Percentiles rank a stretch among this genome's conserved stretches.
phyloP scores from a whole-genome alignment of 2,329 filamentous ascomycete species.

The Scedosporium aurantiacum region DNA sequence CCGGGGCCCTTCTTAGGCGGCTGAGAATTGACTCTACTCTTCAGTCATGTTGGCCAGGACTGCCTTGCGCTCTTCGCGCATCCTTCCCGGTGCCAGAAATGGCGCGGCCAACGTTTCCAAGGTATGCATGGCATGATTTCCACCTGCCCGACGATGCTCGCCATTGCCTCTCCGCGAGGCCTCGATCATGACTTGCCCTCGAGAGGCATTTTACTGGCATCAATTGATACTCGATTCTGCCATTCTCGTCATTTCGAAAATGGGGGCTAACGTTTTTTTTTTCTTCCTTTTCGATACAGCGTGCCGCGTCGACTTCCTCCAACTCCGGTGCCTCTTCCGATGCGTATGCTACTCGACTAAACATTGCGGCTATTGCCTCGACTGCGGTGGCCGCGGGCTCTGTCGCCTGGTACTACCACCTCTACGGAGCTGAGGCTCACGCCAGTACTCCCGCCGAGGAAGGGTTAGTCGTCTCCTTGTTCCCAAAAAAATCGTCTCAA shows the following conservation, averaged over 20 bases:
- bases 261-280: constrained; percentile 11
- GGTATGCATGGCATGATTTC: constrained; percentile 36
- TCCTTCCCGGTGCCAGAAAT: constrained; percentile 67
- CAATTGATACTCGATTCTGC: constrained; percentile 7
- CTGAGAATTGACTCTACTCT: constrained; percentile 8
- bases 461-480: constrained; percentile 59
- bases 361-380: constrained; percentile 75
- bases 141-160: constrained; percentile 2
- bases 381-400: constrained; percentile 80
- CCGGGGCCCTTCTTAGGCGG: constrained; percentile 5
- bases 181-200: not conserved
- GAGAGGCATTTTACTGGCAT: not conserved
- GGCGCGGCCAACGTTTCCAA: constrained; percentile 60
- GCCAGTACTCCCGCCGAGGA: constrained; percentile 93
- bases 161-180: constrained; percentile 4
- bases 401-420: constrained; percentile 93
- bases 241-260: not conserved
- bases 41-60: constrained; percentile 87
- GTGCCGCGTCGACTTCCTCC: constrained; percentile 63
- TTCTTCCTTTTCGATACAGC: constrained; percentile 29
- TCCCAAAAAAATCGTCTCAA: not conserved
- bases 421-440: constrained; percentile 79
- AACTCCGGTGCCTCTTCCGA: constrained; percentile 54
- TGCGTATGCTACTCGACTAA: constrained; percentile 66
- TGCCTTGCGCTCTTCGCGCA: constrained; percentile 78